Evolutionary conservation across 2,329 filamentous ascomycete genomes (phyloP), one percentile per base, ranked within the genome.

Genomic region (Westerdykella aurantiaca): DNA sequence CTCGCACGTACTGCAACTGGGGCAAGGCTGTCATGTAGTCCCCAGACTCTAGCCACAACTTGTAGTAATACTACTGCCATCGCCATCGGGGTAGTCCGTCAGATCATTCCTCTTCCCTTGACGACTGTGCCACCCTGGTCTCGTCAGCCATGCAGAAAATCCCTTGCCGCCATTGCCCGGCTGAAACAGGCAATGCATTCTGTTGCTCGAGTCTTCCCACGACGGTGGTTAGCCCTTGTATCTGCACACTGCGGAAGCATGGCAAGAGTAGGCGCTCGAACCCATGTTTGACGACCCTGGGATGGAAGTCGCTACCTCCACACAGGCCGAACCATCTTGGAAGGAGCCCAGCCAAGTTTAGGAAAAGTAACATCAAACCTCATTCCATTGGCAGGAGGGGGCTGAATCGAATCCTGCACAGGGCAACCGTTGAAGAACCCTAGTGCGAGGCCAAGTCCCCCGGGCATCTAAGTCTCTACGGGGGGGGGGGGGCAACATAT

Each of bases 141-240:
- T 46, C 46, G 56, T 61, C 54, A 63, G 56, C 25, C 59, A 49
- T 58, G 57, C 57, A 58, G 50, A 45, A 51, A 48, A 48, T 45
- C 50, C 56, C 59, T 51, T 60, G 58, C 49, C 50, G 34, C 47
- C 49, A 42, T 45, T 31, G 40, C 41, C 51, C 43, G 48, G 45
- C 55, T 59, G 55, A 61, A 63, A 63, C 57, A 44, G 52, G 47
- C 51, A 57, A 55, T 51, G 58, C 57, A 45, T 43, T 12, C 44
- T 54, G 46, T 52, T 57, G 48, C 44, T 41, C 23, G 46, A 52
- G 42, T 53, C 50, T 50, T 45, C 51, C 50, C 48, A 44, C 37
- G 38, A 47, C 48, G 47, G 53, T 52, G 50, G 50, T 46, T 42
- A 34, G 38, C 29, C 34, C 47, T 38, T 37, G 49, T 40, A 34